Evolutionary conservation across 2,329 filamentous ascomycete genomes (phyloP), one percentile per base, ranked within the genome.

Genomic region (Colletotrichum orbiculare): DNA sequence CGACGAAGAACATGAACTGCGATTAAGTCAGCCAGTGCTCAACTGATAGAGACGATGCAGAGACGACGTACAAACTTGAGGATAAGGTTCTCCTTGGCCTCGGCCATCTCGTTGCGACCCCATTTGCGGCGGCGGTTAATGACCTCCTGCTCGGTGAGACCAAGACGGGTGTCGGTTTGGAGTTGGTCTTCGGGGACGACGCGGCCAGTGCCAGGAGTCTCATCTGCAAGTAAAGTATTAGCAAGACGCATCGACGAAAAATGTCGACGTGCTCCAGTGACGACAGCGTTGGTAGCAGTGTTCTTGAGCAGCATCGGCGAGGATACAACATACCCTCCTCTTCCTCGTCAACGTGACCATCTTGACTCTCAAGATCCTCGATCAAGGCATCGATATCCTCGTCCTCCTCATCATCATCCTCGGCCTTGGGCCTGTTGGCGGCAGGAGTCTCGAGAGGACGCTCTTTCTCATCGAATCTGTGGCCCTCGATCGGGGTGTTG

Each of bases 371-470:
- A 70, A 96, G 89, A 73, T 96, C 93, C 77, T 94, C 91, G 71
- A 97, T 96, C 73, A 97, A 85, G 73, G 89, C 88, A 75, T 96
- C 92, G 71, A 97, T 93, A 76, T 95, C 91, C 81, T 93, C 91
- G 72, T 93, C 91, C 37, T 81, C 76, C 49, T 92, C 91, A 25
- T 94, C 90, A 53, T 92, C 90, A 6, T 89, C 89, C 37, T 85
- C 86, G 47, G 73, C 75, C 73, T 80, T 82, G 65, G 74, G 72
- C 72, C 79, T 78, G 73, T 77, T 76, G 64, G 76, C 68, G 46
- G 76, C 69, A 45, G 74, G 69, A 50, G 75, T 70, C 43, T 73
- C 72, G 66, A 76, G 73, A 63, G 78, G 72, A 69, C 76, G 79
- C 63, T 77, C 78, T 82, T 90, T 90, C 82, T 91, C 88, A 76